These are phyloP conservation scores for Diaporthe ilicicola DNA, from an alignment of 2,329 filamentous ascomycete species.

Conservation along the genomic window DNA sequence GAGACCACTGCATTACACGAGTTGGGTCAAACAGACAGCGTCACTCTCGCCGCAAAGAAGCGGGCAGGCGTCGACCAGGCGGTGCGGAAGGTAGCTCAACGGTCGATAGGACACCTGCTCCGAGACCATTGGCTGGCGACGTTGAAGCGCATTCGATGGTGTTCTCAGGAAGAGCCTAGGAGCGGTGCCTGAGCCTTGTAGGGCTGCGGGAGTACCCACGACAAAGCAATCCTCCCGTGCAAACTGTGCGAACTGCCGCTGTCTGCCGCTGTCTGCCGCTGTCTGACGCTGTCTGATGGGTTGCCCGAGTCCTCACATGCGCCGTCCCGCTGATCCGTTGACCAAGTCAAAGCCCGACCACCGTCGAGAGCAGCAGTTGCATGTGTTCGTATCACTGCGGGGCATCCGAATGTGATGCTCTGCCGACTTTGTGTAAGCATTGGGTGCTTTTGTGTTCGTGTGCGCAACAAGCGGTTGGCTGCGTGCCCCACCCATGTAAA, in stretches of 20 bases:
- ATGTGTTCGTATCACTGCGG: slow-evolving; percentile 7
- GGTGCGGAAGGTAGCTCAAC: neutral
- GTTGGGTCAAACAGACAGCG: neutral
- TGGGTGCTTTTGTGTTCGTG: neutral
- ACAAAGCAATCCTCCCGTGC: slow-evolving; percentile 27
- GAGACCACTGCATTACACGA: neutral
- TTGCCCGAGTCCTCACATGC: neutral
- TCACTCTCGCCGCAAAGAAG: neutral
- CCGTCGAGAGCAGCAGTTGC: neutral
- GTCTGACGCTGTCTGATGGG: neutral
- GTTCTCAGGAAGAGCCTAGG: neutral
- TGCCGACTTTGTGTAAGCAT: slow-evolving; percentile 4
- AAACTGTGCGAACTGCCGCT: slow-evolving; percentile 19
- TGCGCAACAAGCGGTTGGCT: slow-evolving; percentile 1
- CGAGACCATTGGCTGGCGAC: neutral
- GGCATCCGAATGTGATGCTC: neutral
- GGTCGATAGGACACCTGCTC: neutral
- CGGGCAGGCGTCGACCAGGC: neutral
- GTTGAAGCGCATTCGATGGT: neutral
- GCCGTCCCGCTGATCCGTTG: neutral
- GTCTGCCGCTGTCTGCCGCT: neutral
- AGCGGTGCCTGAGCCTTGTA: slow-evolving; percentile 23
- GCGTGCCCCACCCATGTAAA: neutral
- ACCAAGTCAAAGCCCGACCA: neutral
- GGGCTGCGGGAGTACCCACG: slow-evolving; percentile 21